Base-by-base conservation (phyloP, 306 rosid species). In the Cucurbita maxima region DNA sequence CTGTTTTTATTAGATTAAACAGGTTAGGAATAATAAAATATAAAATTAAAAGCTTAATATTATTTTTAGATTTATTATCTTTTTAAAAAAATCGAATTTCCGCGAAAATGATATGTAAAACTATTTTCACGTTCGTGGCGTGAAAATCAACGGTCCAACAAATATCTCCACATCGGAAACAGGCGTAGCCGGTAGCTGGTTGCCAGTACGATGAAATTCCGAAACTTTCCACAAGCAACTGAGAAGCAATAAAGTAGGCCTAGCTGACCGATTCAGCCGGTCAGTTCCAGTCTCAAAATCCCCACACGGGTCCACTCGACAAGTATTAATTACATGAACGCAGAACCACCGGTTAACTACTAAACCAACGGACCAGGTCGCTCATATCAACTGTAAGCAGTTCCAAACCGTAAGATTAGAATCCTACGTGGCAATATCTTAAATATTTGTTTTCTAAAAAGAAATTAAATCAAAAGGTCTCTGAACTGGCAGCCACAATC, bases 401-500 rank as follows among this genome's bases (percentile, higher is more conserved):
- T 12, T 68, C 12, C 2, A 7, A 1, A 47, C 57, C 43, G 73
- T 47, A 68, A 2, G 73, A 68, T 68, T 1, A 22, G 41, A 48
- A 47, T 69, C 56, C 38, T 13, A 69, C 73, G 44, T 69, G 73
- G 73, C 58, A 25, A 41, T 62, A 37, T 40, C 7, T 14, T 0
- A 59, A 59, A 7, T 44, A 5, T 5, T 63, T n/a, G 10, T 40
- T 30, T 30, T 30, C 34, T 30, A 30, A 62, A 67, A 47, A 11
- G 14, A 3, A 16, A 8, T 5, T 36, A 37, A 13, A 13, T 8
- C 15, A 37, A 68, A 48, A 51, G 43, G 44, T 45, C 43, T 69
- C 58, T 69, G 73, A 48, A 69, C 73, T 69, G 73, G 73, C 73
- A 69, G 58, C 73, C 73, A 69, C 43, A 69, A 69, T 57, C 43